Percentiles rank a stretch among this genome's conserved stretches.
Conservation (phyloP, 495 filamentous ascomycete species). For the Trichoderma virens region DNA sequence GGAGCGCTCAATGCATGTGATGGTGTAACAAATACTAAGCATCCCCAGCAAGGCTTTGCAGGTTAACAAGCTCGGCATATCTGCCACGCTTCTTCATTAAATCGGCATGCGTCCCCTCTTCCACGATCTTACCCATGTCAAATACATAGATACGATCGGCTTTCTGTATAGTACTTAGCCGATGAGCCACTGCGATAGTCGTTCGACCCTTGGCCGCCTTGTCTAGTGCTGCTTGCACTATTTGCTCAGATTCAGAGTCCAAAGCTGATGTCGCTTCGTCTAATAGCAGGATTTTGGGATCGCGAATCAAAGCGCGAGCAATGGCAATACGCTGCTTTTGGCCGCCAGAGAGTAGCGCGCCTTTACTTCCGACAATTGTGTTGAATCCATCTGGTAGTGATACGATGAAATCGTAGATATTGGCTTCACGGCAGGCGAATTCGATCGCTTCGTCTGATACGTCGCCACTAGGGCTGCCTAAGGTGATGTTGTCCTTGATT, state of each 20-base stretch:
- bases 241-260: conserved; percentile 68
- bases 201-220: conserved; percentile 56
- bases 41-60: no score
- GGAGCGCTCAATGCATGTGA: no score
- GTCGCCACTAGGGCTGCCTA: not conserved
- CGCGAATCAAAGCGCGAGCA: conserved; percentile 69
- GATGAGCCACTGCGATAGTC: conserved; percentile 69
- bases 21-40: no score
- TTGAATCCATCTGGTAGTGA: conserved; percentile 40
- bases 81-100: conserved; percentile 43
- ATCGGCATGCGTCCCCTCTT: conserved; percentile 46
- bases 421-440: no score
- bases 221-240: conserved; percentile 67
- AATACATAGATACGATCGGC: conserved; percentile 54
- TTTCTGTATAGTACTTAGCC: conserved; percentile 44
- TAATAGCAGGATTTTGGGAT: conserved; percentile 64
- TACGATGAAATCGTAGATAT: no score
- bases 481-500: conserved; percentile 11
- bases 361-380: conserved; percentile 58
- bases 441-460: no score
- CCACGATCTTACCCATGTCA: conserved; percentile 46
- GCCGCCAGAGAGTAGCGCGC: conserved; percentile 64
- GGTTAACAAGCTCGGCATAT: conserved; percentile 51
- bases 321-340: conserved; percentile 78
- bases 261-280: conserved; percentile 77